Evolutionary conservation across 805 yeast genomes (phyloP), one percentile per base, ranked within the genome.

Genomic region (Naumovozyma castellii): DNA sequence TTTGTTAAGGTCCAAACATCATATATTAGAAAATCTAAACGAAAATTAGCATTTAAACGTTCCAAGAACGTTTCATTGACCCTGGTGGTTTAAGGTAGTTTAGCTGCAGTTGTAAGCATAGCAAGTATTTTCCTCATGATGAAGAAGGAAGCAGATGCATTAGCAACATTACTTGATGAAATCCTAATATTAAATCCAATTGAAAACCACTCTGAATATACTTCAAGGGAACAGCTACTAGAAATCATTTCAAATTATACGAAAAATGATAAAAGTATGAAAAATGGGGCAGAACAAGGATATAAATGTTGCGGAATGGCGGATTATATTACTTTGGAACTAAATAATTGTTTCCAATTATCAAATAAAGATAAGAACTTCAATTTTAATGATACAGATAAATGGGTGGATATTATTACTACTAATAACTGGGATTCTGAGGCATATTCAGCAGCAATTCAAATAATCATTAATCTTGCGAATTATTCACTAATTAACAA

Each of bases 401-500:
- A 25, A 4, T 50, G 59, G 59, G 13, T 19, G 9, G 25, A 32
- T 17, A 25, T 54, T 10, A 16, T 51, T 1, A 32, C 35, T 35
- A 27, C 35, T 35, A 27, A 30, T 22, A 35, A 27, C 20, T 38
- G 40, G 40, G 27, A 40, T n/a, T 38, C 41, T 3, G 28, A 20
- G 9, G 10, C 9, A 31, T 18, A 32, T 35, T 14, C 32, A n/a
- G 18, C 20, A 4, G 38, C 37, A n/a, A 19, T 47, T 16, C 57
- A 56, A 19, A 47, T 58, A 13, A 41, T 58, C 3, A 22, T 59
- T 3, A 47, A 50, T 8, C 40, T 59, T 15, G 27, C 48, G 9
- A 45, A 43, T 20, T 33, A 41, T 9, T 57, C 62, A 2, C 13
- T 55, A 3, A 36, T 55, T 9, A 56, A 56, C 41, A 50, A 44